phyloP scores from a whole-genome alignment of 2,329 filamentous ascomycete species.

The Neoarthrinium moseri region DNA sequence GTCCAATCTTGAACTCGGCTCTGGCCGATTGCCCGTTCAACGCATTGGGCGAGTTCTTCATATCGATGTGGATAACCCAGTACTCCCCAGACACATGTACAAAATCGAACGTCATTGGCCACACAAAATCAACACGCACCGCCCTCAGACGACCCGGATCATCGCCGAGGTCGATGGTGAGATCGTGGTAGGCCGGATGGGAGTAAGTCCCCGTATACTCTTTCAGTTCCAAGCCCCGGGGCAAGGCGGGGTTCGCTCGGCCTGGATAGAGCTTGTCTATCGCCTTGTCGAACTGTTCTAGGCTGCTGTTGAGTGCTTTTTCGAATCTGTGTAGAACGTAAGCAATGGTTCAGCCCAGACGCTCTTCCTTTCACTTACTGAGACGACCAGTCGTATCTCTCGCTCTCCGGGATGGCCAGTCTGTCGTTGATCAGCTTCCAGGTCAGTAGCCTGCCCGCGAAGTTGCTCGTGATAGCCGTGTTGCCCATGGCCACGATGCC shows the following conservation, averaged over 20 bases:
- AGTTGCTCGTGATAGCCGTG: slow-evolving; percentile 37
- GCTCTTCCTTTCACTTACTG: slow-evolving; percentile 21
- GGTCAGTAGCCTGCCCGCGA: slow-evolving; percentile 28
- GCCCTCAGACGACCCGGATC: slow-evolving; percentile 19
- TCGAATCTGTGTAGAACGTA: slow-evolving; percentile 16
- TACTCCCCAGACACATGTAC: slow-evolving; percentile 34
- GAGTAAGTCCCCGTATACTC: slow-evolving; percentile 41
- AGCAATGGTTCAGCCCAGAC: neutral
- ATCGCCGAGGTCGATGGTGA: slow-evolving; percentile 22
- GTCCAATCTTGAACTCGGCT: slow-evolving; percentile 29
- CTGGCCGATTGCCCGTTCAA: slow-evolving; percentile 24
- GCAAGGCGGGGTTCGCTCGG: slow-evolving; percentile 31
- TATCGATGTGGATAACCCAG: slow-evolving; percentile 30
- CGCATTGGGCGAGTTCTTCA: slow-evolving; percentile 22
- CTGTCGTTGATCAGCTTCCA: slow-evolving; percentile 40
- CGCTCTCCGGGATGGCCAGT: slow-evolving; percentile 29
- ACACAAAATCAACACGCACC: slow-evolving; percentile 26
- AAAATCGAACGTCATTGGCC: slow-evolving; percentile 30
- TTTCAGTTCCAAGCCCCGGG: slow-evolving; percentile 31
- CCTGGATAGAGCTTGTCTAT: slow-evolving; percentile 35
- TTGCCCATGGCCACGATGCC: slow-evolving; percentile 44
- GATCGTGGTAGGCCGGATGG: slow-evolving; percentile 40
- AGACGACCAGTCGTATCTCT: slow-evolving; percentile 35
- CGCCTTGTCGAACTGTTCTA: slow-evolving; percentile 27
- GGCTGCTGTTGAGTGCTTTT: slow-evolving; percentile 13